phyloP scores from a whole-genome alignment of 495 filamentous ascomycete genomes.

The Astrothelium subdiscretum region DNA sequence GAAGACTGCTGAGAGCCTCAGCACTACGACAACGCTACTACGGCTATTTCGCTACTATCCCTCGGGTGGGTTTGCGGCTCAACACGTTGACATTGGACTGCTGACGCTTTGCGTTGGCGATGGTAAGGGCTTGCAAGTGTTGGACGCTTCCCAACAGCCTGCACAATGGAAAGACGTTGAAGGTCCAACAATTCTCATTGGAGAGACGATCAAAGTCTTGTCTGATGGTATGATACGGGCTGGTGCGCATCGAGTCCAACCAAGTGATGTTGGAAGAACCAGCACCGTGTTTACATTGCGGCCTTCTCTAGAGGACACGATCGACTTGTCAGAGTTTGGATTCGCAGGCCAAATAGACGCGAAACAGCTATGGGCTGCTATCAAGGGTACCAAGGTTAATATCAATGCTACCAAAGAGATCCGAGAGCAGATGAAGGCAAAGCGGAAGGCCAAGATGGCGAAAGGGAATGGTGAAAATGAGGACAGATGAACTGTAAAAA shows the following conservation, averaged over 20 bases:
- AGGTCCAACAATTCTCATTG: slow-evolving; percentile 10
- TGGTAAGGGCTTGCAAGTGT: slow-evolving; percentile 8
- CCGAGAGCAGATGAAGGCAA: slow-evolving; percentile 3
- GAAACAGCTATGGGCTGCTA: slow-evolving; percentile 3
- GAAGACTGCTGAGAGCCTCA: neutral
- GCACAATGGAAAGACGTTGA: slow-evolving; percentile 5
- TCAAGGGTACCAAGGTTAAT: slow-evolving; percentile 7
- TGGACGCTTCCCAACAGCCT: neutral
- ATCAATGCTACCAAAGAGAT: slow-evolving; percentile 10
- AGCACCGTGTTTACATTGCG: slow-evolving; percentile 11
- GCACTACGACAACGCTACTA: slow-evolving; percentile 5
- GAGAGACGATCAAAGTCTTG: slow-evolving; percentile 4
- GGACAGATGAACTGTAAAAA: neutral
- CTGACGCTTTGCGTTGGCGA: slow-evolving; percentile 12
- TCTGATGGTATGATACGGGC: slow-evolving; percentile 4
- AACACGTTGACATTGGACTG: slow-evolving; percentile 12
- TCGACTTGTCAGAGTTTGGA: slow-evolving; percentile 7
- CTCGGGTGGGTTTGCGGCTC: slow-evolving; percentile 3
- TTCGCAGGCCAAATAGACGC: slow-evolving; percentile 8
- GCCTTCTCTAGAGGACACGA: slow-evolving; percentile 3
- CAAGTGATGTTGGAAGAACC: slow-evolving; percentile 5
- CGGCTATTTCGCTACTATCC: slow-evolving; percentile 11
- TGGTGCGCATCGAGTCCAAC: slow-evolving; percentile 10
- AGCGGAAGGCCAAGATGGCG: neutral
- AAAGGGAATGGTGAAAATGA: neutral